Evolutionary conservation across 2,329 filamentous ascomycete genomes (phyloP).

Genomic region (Xylariaceae sp.): DNA sequence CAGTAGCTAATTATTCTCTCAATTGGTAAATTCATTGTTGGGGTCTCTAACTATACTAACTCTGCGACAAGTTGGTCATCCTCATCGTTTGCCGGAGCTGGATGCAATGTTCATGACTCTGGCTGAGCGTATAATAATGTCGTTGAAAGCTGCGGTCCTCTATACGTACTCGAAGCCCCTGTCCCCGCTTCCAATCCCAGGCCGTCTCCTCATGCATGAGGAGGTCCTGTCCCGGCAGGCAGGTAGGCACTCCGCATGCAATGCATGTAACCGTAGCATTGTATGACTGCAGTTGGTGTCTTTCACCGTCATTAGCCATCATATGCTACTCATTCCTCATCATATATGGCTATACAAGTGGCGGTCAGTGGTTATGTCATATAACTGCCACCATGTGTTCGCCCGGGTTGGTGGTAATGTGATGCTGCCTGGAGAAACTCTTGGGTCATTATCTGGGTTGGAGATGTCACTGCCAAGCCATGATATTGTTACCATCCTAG

Average conservation of each 20-base stretch:
- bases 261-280: not conserved
- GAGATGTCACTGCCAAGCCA: not conserved
- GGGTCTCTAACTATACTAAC: not conserved
- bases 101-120: no score
- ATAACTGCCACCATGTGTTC: not conserved
- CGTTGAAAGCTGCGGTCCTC: no score
- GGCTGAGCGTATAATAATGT: no score
- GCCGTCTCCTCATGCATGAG: no score
- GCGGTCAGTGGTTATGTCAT: not conserved
- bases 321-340: not conserved
- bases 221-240: conserved; percentile 12
- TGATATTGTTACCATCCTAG: not conserved
- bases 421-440: not conserved
- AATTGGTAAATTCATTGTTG: not conserved
- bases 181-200: not conserved
- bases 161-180: no score
- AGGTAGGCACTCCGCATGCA: not conserved
- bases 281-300: not conserved
- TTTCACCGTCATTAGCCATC: not conserved
- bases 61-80: not conserved
- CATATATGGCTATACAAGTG: not conserved
- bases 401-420: not conserved
- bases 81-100: no score
- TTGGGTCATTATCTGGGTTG: no score
- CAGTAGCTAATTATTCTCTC: no score